Evolutionary conservation across 1,284 basidiomycete species (phyloP).

Genomic region (Irpex rosettiformis): DNA sequence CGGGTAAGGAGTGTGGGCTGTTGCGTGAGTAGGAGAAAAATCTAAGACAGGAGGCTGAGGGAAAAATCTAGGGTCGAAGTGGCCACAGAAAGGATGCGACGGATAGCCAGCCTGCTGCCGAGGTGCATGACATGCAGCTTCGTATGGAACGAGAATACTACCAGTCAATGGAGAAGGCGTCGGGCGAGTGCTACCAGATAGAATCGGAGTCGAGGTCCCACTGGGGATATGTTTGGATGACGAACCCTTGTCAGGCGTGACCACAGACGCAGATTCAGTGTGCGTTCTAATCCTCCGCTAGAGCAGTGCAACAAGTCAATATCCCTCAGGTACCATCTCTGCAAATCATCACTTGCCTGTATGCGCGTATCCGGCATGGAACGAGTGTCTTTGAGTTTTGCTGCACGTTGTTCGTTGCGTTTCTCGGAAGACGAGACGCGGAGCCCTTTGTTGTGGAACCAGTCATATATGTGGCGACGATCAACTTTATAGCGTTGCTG

Average conservation of each 20-base stretch:
- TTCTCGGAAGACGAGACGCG: conserved; percentile 46
- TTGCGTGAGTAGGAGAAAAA: neutral
- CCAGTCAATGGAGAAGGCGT: neutral
- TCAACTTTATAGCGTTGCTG: conserved; percentile 67
- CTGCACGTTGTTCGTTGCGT: conserved; percentile 52
- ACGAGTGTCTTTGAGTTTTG: conserved; percentile 20
- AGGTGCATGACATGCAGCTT: neutral
- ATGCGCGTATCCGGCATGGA: conserved; percentile 19
- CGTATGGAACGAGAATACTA: conserved; percentile 1
- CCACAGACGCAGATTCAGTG: neutral
- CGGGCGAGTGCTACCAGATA: neutral
- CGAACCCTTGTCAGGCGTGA: neutral
- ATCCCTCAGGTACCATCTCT: neutral
- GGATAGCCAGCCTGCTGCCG: conserved; percentile 1
- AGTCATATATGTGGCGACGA: conserved; percentile 72
- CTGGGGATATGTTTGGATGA: neutral
- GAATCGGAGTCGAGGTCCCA: neutral
- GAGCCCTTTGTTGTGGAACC: conserved; percentile 63
- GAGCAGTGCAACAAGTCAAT: neutral
- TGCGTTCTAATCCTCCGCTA: conserved; percentile 1
- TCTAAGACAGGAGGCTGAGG: neutral
- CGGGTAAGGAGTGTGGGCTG: neutral
- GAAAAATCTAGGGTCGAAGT: neutral
- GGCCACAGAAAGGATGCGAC: neutral
- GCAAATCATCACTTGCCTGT: conserved; percentile 9